phyloP scores from a whole-genome alignment of 2,329 filamentous ascomycete genomes.

The Aureobasidium sp. region DNA sequence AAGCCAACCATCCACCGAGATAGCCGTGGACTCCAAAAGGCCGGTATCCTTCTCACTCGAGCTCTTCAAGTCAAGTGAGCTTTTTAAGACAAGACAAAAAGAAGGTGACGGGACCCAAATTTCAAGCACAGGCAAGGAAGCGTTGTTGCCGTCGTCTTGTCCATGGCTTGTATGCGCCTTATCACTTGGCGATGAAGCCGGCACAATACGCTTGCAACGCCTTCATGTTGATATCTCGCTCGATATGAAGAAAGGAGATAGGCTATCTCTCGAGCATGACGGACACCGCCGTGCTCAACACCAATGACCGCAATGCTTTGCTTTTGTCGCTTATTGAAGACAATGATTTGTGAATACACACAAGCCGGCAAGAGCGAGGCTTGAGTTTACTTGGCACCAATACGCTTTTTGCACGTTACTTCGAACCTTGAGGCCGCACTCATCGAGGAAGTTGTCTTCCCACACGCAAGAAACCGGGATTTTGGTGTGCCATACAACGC shows the following conservation, averaged over 20 bases:
- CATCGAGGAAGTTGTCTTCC: not conserved
- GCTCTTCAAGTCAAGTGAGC: not conserved
- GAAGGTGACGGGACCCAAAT: not conserved
- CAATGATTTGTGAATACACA: not conserved
- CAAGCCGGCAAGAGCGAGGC: slow-evolving; percentile 1
- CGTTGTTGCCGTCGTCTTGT: not conserved
- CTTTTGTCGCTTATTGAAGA: not conserved
- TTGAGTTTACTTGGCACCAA: slow-evolving; percentile 11
- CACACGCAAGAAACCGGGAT: not conserved
- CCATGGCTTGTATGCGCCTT: not conserved
- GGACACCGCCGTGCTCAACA: not conserved
- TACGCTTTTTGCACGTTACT: not conserved
- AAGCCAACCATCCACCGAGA: too few species aligned
- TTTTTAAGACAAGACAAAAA: not conserved
- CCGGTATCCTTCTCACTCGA: too few species aligned
- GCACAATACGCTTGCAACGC: not conserved
- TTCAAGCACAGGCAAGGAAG: not conserved
- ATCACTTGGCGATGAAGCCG: slow-evolving; percentile 7
- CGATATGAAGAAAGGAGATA: not conserved
- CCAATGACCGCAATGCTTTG: not conserved
- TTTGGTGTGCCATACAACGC: not conserved
- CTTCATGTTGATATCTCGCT: not conserved
- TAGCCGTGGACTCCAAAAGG: not conserved
- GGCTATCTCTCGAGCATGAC: not conserved
- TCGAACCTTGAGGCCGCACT: not conserved